Percentiles rank a stretch among this genome's conserved stretches.
These are phyloP conservation scores for Murraya koenigii DNA, from an alignment of 345 rosid genomes.

Conservation along the genomic window DNA sequence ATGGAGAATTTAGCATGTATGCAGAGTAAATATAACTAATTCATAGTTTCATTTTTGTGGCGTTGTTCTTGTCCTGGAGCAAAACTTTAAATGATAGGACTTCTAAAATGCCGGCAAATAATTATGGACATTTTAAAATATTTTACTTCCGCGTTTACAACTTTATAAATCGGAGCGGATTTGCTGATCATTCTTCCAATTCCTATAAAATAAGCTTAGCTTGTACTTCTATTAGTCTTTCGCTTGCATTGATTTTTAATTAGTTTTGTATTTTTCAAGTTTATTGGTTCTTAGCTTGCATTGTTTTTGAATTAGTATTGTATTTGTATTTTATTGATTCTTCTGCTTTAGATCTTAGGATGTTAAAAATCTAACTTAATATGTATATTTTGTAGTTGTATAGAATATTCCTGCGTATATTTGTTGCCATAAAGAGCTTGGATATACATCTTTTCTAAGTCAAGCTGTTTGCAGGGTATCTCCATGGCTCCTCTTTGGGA, in stretches of 20 bases:
- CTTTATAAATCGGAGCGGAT: not conserved
- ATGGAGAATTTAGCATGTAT: not conserved
- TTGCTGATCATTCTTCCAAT: not conserved
- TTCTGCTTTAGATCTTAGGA: not conserved
- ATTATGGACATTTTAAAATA: not conserved
- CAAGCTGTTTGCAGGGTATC: slow-evolving; percentile 51
- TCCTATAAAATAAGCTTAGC: not conserved
- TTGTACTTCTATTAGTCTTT: not conserved
- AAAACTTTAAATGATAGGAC: not conserved
- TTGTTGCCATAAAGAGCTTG: slow-evolving; percentile 26
- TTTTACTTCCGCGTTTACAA: not conserved
- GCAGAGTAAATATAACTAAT: not conserved
- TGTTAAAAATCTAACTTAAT: not conserved
- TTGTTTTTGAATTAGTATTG: not conserved
- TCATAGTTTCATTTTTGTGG: not conserved
- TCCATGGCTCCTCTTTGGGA: slow-evolving; percentile 81
- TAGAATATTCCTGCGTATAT: slow-evolving; percentile 12
- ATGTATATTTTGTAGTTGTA: not conserved
- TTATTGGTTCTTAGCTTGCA: not conserved
- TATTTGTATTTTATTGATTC: not conserved
- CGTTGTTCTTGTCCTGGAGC: not conserved
- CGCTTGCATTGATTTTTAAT: not conserved
- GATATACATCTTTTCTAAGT: slow-evolving; percentile 27
- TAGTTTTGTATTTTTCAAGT: not conserved
- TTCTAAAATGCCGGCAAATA: not conserved